phyloP scores from a whole-genome alignment of 148 eudicot genomes.

The Silene latifolia region DNA sequence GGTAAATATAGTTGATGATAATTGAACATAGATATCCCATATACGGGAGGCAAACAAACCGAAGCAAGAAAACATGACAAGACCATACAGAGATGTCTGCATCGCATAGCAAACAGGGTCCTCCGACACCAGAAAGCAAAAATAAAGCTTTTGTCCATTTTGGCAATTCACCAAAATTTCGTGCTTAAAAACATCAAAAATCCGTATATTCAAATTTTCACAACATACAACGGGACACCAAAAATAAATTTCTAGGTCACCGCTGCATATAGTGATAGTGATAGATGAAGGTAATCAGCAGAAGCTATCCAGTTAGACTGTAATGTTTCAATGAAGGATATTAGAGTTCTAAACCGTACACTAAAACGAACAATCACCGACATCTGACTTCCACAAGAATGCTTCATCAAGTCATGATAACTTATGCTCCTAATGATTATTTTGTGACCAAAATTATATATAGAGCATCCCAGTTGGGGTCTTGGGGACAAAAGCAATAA shows the following conservation, averaged over 20 bases:
- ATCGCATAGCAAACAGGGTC: background rate
- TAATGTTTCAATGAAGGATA: background rate
- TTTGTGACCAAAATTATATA: background rate
- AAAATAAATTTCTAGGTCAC: background rate
- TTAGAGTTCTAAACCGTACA: background rate
- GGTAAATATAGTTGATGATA: background rate
- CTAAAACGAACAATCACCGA: background rate
- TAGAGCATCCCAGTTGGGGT: background rate
- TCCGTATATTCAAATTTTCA: no score
- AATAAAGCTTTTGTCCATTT: background rate
- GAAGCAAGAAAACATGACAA: background rate
- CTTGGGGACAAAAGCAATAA: background rate
- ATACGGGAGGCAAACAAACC: background rate
- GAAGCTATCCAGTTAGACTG: background rate
- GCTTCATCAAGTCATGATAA: conserved; percentile 3
- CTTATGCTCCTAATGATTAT: background rate
- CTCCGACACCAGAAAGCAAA: background rate
- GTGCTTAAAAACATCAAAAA: no score
- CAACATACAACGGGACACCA: no score
- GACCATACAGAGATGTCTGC: conserved; percentile 2
- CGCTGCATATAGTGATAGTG: background rate
- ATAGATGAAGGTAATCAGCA: background rate
- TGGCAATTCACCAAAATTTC: no score
- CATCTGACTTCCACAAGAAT: background rate
- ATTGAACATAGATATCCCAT: background rate